These are phyloP conservation scores for Botrytis paeoniae DNA, from an alignment of 2,329 filamentous ascomycete species.

Conservation along the genomic window DNA sequence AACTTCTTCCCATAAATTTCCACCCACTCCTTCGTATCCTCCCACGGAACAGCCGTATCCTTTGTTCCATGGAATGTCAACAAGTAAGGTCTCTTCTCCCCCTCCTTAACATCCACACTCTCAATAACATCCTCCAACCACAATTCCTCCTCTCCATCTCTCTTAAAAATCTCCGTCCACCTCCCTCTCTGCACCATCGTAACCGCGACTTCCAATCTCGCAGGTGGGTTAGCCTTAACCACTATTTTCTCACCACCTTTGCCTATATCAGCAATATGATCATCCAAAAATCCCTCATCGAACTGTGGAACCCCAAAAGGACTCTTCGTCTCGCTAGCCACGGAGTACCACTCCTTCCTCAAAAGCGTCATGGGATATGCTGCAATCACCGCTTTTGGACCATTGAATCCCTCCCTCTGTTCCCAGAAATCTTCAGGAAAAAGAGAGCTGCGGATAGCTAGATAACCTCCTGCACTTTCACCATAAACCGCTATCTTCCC, in stretches of 20 bases:
- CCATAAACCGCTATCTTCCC: slow-evolving; percentile 16
- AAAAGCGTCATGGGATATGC: neutral
- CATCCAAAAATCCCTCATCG: neutral
- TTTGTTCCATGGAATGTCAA: neutral
- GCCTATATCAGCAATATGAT: neutral
- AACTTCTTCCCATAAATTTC: slow-evolving; percentile 1
- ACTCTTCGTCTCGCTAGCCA: neutral
- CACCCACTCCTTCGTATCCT: neutral
- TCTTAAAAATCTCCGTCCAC: neutral
- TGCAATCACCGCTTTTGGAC: neutral
- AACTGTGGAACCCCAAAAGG: neutral
- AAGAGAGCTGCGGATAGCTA: neutral
- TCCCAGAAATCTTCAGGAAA: neutral
- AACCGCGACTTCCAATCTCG: neutral
- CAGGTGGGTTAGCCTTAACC: neutral
- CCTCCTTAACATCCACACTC: no score
- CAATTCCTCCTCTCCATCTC: neutral
- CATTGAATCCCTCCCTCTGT: neutral
- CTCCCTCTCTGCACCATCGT: slow-evolving; percentile 7
- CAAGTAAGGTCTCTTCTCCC: neutral
- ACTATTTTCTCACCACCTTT: neutral
- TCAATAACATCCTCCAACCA: slow-evolving; percentile 9
- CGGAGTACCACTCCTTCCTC: neutral
- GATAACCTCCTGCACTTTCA: slow-evolving; percentile 22
- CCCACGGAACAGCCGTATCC: slow-evolving; percentile 5